Conservation (phyloP, 768 basidiomycete species). For the Leccinum rimulosum region DNA sequence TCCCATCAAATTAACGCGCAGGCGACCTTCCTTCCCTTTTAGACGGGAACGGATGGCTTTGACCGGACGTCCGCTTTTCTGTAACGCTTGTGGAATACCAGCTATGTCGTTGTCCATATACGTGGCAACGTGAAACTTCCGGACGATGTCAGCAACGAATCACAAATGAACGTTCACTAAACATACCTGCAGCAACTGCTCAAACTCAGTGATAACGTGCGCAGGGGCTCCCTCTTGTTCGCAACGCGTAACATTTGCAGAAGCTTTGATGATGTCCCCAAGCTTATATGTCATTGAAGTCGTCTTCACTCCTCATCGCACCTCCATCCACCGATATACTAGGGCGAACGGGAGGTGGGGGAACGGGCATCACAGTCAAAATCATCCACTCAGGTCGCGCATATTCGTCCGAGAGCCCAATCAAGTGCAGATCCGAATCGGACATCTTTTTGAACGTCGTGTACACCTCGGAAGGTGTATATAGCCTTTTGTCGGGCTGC, state of each 20-base stretch:
- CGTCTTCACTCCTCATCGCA: conserved; percentile 95
- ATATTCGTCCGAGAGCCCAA: conserved; percentile 93
- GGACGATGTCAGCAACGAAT: conserved; percentile 1
- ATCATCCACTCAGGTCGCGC: conserved; percentile 99
- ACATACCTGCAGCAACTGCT: conserved; percentile 88
- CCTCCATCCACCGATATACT: conserved; percentile 98
- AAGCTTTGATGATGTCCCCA: conserved; percentile 94
- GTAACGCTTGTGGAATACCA: conserved; percentile 94
- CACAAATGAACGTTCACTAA: neutral
- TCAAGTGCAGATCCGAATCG: conserved; percentile 78
- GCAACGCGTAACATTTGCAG: conserved; percentile 84
- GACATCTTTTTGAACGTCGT: conserved; percentile 96
- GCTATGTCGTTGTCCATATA: conserved; percentile 99
- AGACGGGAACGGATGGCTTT: conserved; percentile 97
- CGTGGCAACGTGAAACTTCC: conserved; percentile 94
- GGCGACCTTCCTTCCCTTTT: conserved; percentile 97
- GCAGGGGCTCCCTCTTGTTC: conserved; percentile 97
- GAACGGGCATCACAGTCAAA: conserved; percentile 94
- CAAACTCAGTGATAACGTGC: conserved; percentile 93
- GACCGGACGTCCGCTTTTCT: conserved; percentile 95
- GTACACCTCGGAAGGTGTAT: conserved; percentile 87
- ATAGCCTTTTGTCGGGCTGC: conserved; percentile 78
- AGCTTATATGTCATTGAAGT: conserved; percentile 98
- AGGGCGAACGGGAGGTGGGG: conserved; percentile 96
- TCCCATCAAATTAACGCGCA: conserved; percentile 98